Conservation (phyloP, 1,284 basidiomycete species). For the Ganoderma resinaceum region DNA sequence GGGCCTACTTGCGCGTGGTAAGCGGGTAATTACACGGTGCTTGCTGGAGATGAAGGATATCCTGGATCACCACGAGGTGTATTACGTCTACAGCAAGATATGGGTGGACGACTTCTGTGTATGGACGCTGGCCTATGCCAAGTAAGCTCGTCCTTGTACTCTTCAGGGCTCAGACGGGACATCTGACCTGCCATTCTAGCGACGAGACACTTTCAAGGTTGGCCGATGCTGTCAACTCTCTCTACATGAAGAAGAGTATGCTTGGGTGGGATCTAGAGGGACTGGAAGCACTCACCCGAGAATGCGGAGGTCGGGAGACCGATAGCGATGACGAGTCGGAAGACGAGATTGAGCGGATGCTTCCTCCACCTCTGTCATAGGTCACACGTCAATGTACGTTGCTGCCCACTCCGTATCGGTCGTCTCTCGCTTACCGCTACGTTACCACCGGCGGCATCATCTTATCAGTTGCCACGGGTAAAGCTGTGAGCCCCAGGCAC, state of each 20-base stretch:
- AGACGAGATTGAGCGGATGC: slow-evolving; percentile 44
- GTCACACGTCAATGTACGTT: background rate
- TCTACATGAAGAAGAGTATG: slow-evolving; percentile 55
- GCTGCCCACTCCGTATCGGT: background rate
- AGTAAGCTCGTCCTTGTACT: slow-evolving; percentile 46
- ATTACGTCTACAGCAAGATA: slow-evolving; percentile 83
- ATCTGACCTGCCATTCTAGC: slow-evolving; percentile 44
- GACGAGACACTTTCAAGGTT: slow-evolving; percentile 59
- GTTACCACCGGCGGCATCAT: background rate
- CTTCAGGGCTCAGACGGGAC: background rate
- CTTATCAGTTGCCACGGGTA: background rate
- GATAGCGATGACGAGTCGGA: slow-evolving; percentile 48
- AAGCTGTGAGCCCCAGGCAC: background rate
- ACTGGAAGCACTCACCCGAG: slow-evolving; percentile 63
- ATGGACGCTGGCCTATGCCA: slow-evolving; percentile 71
- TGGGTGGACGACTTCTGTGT: slow-evolving; percentile 84
- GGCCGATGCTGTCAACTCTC: slow-evolving; percentile 47
- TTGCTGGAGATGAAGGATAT: slow-evolving; percentile 74
- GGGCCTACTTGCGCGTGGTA: slow-evolving; percentile 62
- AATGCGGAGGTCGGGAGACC: slow-evolving; percentile 36
- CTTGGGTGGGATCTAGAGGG: slow-evolving; percentile 76
- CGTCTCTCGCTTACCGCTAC: background rate
- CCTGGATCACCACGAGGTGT: slow-evolving; percentile 80
- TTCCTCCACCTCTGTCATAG: slow-evolving; percentile 37
- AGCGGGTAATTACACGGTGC: slow-evolving; percentile 63